A percentile compares a stretch with the other conserved stretches of the same genome.
These are phyloP conservation scores for Pyrenophora graminea DNA, from an alignment of 2,329 filamentous ascomycete species.

Conservation along the genomic window DNA sequence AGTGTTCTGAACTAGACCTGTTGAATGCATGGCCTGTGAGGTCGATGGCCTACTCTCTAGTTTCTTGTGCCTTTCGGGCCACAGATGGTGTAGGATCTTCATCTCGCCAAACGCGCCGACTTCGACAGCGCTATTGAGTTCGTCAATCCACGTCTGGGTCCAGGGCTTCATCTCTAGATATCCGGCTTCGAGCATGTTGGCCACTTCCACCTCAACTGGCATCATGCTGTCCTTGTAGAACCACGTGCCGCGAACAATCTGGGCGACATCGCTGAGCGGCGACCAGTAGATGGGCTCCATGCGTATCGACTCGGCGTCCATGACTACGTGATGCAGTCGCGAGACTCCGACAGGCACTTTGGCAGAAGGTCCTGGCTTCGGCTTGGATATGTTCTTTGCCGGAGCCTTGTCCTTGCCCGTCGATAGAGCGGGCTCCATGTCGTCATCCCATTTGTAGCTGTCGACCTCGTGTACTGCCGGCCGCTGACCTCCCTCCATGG, in stretches of 20 bases:
- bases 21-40: slow-evolving; percentile 38
- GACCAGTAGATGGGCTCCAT: slow-evolving; percentile 99
- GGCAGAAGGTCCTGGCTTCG: slow-evolving; percentile 45
- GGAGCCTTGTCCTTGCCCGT: slow-evolving; percentile 37
- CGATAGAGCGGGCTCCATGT: slow-evolving; percentile 41
- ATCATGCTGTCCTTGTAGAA: slow-evolving; percentile 97
- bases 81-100: slow-evolving; percentile 83
- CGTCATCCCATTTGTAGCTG: slow-evolving; percentile 56
- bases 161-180: slow-evolving; percentile 85
- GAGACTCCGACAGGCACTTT: slow-evolving; percentile 86
- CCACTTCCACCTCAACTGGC: slow-evolving; percentile 80
- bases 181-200: slow-evolving; percentile 90
- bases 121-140: slow-evolving; percentile 85
- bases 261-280: slow-evolving; percentile 83
- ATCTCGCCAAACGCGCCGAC: slow-evolving; percentile 88
- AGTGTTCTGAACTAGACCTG: slow-evolving; percentile 37
- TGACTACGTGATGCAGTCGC: slow-evolving; percentile 83
- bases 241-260: slow-evolving; percentile 87
- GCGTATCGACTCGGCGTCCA: slow-evolving; percentile 64
- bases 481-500: slow-evolving; percentile 33
- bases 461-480: slow-evolving; percentile 49
- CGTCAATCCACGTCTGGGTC: slow-evolving; percentile 90
- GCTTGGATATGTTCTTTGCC: slow-evolving; percentile 25
- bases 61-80: slow-evolving; percentile 69
- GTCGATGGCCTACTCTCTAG: slow-evolving; percentile 50